These are phyloP conservation scores for Penicillium parvum DNA, from an alignment of 495 filamentous ascomycete genomes.

Conservation along the genomic window DNA sequence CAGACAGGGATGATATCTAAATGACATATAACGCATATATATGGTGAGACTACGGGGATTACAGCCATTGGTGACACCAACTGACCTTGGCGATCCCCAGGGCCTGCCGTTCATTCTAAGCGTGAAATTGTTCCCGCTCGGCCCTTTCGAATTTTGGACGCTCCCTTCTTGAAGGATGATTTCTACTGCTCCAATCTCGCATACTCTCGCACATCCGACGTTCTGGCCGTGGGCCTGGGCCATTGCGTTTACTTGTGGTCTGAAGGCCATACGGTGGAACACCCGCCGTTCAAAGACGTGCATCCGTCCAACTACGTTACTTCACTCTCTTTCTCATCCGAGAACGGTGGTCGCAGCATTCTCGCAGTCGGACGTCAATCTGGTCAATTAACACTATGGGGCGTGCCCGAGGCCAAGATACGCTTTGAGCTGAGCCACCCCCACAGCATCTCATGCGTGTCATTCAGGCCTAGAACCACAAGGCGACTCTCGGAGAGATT, in stretches of 20 bases:
- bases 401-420: conserved; percentile 51
- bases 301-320: conserved; percentile 61
- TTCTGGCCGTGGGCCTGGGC: conserved; percentile 81
- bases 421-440: conserved; percentile 73
- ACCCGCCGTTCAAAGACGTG: conserved; percentile 39
- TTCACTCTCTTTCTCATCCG: conserved; percentile 82
- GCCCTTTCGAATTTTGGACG: conserved; percentile 87
- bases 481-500: conserved; percentile 38
- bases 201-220: conserved; percentile 67
- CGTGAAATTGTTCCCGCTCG: conserved; percentile 53
- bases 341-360: conserved; percentile 69
- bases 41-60: neutral
- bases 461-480: conserved; percentile 55
- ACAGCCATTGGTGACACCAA: conserved; percentile 1
- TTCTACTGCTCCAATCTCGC: conserved; percentile 93
- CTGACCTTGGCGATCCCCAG: conserved; percentile 18
- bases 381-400: conserved; percentile 60
- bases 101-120: conserved; percentile 14
- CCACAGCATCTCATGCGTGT: conserved; percentile 68
- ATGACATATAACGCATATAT: neutral
- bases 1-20: conserved; percentile 4
- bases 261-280: conserved; percentile 55
- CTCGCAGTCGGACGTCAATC: conserved; percentile 80
- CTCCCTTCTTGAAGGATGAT: conserved; percentile 83
- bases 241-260: conserved; percentile 87